Percentiles rank a stretch among this genome's conserved stretches.
Evolutionary conservation across 2,329 filamentous ascomycete species (phyloP).

Genomic region (Pseudocercospora pini-densiflorae): DNA sequence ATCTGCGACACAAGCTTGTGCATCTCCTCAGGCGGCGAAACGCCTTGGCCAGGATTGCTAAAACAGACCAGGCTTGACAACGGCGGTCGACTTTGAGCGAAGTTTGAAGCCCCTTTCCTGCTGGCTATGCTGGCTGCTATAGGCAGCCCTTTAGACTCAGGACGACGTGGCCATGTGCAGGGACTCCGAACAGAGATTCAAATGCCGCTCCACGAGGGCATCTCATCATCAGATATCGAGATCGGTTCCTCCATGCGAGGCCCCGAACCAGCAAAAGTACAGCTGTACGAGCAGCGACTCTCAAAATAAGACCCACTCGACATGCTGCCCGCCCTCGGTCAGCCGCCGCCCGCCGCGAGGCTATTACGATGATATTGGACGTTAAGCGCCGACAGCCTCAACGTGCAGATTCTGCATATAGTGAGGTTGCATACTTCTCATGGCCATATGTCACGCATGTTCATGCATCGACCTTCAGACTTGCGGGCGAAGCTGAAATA

Average conservation of each 20-base stretch:
- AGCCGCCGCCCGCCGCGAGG: neutral
- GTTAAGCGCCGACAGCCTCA: neutral
- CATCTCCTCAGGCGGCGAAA: neutral
- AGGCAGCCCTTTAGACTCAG: neutral
- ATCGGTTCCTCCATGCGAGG: conserved; percentile 7
- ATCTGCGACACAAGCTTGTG: neutral
- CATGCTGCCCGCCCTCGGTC: neutral
- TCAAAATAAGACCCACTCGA: neutral
- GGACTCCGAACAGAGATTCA: conserved; percentile 1
- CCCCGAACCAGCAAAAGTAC: neutral
- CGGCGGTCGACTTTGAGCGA: neutral
- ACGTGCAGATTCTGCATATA: neutral
- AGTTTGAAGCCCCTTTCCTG: conserved; percentile 1
- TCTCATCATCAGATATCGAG: neutral
- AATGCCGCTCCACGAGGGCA: conserved; percentile 5
- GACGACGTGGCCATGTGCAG: neutral
- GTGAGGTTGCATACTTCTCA: neutral
- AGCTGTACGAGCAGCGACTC: neutral
- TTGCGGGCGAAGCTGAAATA: neutral
- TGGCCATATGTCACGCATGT: neutral
- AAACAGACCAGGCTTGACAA: neutral
- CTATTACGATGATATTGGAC: neutral
- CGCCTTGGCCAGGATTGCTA: neutral
- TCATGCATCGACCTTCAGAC: neutral
- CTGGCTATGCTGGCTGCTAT: neutral